These are phyloP conservation scores for Penicillium samsonianum DNA, from an alignment of 495 filamentous ascomycete species.

Conservation along the genomic window DNA sequence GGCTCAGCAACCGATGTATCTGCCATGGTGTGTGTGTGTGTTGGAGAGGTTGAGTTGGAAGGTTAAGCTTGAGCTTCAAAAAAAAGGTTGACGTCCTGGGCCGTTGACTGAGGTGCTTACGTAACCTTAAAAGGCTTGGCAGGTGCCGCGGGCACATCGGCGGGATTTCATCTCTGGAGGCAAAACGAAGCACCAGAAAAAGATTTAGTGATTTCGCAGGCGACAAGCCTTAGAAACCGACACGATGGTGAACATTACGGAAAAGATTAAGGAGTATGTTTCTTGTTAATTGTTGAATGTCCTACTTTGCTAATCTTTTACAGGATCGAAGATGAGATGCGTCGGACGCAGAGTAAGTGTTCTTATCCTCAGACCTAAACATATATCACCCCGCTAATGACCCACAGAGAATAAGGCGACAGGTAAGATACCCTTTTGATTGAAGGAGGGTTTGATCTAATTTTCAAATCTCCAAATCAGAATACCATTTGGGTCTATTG, in stretches of 20 bases:
- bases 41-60: background rate
- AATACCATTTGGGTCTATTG: constrained; percentile 96
- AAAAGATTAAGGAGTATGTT: constrained; percentile 97
- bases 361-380: constrained; percentile 14
- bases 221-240: constrained; percentile 39
- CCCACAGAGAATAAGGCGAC: constrained; percentile 97
- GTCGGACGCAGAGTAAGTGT: constrained; percentile 85
- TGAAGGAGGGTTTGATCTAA: constrained; percentile 16
- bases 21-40: constrained; percentile 32
- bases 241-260: constrained; percentile 99
- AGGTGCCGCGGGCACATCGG: constrained; percentile 5
- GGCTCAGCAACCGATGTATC: constrained; percentile 30
- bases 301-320: constrained; percentile 17
- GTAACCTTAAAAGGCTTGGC: constrained; percentile 27
- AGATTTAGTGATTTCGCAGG: constrained; percentile 18
- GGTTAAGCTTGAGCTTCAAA: constrained; percentile 17
- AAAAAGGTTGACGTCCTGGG: constrained; percentile 4
- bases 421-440: constrained; percentile 53
- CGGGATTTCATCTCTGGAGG: constrained; percentile 21
- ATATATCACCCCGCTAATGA: constrained; percentile 36
- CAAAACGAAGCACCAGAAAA: constrained; percentile 6
- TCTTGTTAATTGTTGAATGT: constrained; percentile 1
- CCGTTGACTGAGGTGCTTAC: constrained; percentile 19
- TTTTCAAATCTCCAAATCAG: constrained; percentile 44
- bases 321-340: constrained; percentile 99